Evolutionary conservation across 805 yeast genomes (phyloP).

Genomic region (Tetrapisispora taiwanensis): DNA sequence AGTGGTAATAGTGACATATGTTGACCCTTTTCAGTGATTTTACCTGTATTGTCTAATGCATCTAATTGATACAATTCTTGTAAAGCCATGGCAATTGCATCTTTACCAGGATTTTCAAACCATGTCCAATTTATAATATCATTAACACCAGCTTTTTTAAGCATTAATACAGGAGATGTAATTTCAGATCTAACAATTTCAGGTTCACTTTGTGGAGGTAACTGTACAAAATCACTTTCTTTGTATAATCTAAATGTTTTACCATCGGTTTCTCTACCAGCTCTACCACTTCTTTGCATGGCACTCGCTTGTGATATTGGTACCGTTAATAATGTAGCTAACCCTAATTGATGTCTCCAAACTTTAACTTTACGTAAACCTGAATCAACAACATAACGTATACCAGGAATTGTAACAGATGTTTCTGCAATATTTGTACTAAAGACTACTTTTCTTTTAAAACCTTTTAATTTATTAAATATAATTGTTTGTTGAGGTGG

Average conservation of each 20-base stretch:
- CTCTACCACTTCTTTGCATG: conserved; percentile 92
- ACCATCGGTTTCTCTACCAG: conserved; percentile 96
- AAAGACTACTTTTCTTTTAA: conserved; percentile 73
- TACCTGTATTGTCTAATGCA: conserved; percentile 70
- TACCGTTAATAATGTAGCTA: conserved; percentile 84
- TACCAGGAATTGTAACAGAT: conserved; percentile 91
- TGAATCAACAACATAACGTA: conserved; percentile 82
- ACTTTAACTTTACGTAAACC: conserved; percentile 90
- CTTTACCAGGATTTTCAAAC: conserved; percentile 84
- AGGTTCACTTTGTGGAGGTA: conserved; percentile 80
- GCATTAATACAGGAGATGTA: conserved; percentile 70
- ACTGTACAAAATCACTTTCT: conserved; percentile 52
- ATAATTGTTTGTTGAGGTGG: conserved; percentile 74
- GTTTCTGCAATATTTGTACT: conserved; percentile 98
- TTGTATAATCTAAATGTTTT: conserved; percentile 78
- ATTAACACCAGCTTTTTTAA: conserved; percentile 73
- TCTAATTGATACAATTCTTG: conserved; percentile 66
- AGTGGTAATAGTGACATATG: conserved; percentile 84
- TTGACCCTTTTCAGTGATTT: conserved; percentile 68
- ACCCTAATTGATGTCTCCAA: conserved; percentile 86
- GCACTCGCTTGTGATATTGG: conserved; percentile 94
- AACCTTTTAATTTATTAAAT: conserved; percentile 54
- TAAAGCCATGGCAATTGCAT: conserved; percentile 65
- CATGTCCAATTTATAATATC: conserved; percentile 84
- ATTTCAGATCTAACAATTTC: conserved; percentile 85